Conservation (phyloP, 2,329 filamentous ascomycete species). For the Cladosporium sp. region DNA sequence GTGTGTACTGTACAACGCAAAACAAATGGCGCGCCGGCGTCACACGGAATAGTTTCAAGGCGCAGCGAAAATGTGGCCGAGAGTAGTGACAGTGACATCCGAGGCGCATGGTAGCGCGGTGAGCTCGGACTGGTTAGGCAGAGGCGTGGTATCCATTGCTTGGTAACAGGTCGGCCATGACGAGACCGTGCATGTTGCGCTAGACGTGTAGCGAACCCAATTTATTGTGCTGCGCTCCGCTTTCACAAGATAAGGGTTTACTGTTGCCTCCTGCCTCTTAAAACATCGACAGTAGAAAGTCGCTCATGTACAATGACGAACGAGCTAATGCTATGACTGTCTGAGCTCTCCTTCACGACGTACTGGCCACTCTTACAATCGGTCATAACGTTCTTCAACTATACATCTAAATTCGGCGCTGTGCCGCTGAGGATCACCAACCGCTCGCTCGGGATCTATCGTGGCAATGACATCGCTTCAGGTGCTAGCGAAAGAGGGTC, state of each 20-base stretch:
- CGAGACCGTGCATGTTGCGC: slow-evolving; percentile 13
- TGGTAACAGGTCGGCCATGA: not conserved
- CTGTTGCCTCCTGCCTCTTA: not conserved
- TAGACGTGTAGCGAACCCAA: not conserved
- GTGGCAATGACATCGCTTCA: not conserved
- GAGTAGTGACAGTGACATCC: slow-evolving; percentile 2
- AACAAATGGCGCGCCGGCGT: not conserved
- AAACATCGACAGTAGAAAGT: not conserved
- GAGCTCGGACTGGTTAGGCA: slow-evolving; percentile 9
- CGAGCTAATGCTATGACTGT: not conserved
- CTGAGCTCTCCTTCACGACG: not conserved
- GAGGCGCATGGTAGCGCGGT: slow-evolving; percentile 13
- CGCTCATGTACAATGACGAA: not conserved
- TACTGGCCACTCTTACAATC: not conserved
- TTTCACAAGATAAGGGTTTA: not conserved
- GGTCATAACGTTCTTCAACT: not conserved
- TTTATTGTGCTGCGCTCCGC: not conserved
- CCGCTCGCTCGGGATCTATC: not conserved
- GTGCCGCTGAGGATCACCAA: not conserved
- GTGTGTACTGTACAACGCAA: slow-evolving; percentile 3
- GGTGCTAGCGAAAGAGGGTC: not conserved
- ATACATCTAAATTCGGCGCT: not conserved
- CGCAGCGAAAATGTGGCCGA: not conserved
- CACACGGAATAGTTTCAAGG: not conserved
- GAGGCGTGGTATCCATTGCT: slow-evolving; percentile 8